These are phyloP conservation scores for Skeletonema menzelii DNA, from an alignment of 108 stramenopile genomes.

Conservation along the genomic window DNA sequence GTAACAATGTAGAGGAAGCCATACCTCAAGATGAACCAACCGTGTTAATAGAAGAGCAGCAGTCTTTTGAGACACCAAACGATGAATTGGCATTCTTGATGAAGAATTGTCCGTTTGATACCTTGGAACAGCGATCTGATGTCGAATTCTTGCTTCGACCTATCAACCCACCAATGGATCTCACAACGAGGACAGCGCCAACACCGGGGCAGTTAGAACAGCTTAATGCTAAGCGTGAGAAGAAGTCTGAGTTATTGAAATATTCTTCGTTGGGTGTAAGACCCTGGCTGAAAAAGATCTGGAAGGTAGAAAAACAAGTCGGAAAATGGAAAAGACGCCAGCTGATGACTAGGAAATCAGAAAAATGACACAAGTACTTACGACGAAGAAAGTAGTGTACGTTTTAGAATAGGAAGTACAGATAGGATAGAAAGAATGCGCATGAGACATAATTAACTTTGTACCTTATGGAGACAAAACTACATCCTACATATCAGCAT, in stretches of 20 bases:
- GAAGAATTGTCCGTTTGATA: constrained; percentile 45
- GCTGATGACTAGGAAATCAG: neutral
- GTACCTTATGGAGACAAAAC: neutral
- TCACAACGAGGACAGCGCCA: constrained; percentile 18
- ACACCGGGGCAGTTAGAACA: constrained; percentile 42
- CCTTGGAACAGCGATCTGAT: constrained; percentile 30
- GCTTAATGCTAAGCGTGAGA: constrained; percentile 34
- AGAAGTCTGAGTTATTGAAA: constrained; percentile 21
- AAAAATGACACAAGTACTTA: too few relatives aligned
- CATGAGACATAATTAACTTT: neutral
- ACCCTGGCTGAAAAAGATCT: constrained; percentile 45
- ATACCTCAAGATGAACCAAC: constrained; percentile 7
- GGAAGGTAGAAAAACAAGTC: constrained; percentile 46
- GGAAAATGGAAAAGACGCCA: constrained; percentile 27
- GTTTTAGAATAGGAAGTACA: neutral
- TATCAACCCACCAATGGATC: constrained; percentile 25
- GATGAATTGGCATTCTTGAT: constrained; percentile 48
- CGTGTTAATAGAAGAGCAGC: constrained; percentile 12
- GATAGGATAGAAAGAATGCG: neutral
- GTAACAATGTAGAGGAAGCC: constrained; percentile 16
- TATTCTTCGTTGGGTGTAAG: constrained; percentile 27
- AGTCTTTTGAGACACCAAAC: constrained; percentile 22
- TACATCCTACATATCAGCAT: constrained; percentile 1
- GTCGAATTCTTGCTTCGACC: constrained; percentile 33
- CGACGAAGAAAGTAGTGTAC: too few relatives aligned